Percentiles rank a stretch among this genome's conserved stretches.
These are phyloP conservation scores for Xylariaceae sp. DNA, from an alignment of 2,329 filamentous ascomycete species.

Conservation along the genomic window DNA sequence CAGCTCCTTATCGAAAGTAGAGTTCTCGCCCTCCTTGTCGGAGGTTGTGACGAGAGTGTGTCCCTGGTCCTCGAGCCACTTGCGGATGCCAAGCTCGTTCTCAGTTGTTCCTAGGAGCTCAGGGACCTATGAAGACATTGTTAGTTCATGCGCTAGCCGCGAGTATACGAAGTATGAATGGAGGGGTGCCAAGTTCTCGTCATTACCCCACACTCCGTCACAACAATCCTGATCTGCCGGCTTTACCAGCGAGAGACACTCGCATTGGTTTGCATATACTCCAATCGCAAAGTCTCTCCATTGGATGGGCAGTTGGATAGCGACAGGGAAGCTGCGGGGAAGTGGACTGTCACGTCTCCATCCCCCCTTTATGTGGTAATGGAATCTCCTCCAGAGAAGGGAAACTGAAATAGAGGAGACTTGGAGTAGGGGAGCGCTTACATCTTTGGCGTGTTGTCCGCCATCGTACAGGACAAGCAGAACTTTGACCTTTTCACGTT, in stretches of 20 bases:
- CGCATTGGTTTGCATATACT: slow-evolving; percentile 5
- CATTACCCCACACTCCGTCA: slow-evolving; percentile 22
- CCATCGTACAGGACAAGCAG: slow-evolving; percentile 93
- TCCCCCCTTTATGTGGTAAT: too few relatives aligned
- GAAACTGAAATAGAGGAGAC: neutral
- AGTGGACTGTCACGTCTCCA: too few relatives aligned
- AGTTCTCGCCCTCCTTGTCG: slow-evolving; percentile 93
- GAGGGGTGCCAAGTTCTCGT: slow-evolving; percentile 16
- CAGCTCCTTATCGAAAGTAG: slow-evolving; percentile 90
- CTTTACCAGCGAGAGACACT: slow-evolving; percentile 10
- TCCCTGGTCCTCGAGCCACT: slow-evolving; percentile 96
- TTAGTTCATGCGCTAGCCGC: slow-evolving; percentile 17
- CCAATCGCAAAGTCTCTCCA: slow-evolving; percentile 6
- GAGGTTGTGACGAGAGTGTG: slow-evolving; percentile 97
- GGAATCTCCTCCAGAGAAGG: neutral
- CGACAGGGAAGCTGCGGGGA: slow-evolving; percentile 5
- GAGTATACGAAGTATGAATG: neutral
- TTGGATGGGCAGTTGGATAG: slow-evolving; percentile 11
- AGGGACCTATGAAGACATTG: slow-evolving; percentile 54
- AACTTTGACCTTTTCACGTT: slow-evolving; percentile 79
- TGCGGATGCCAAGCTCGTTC: slow-evolving; percentile 95
- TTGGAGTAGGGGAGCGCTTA: slow-evolving; percentile 36
- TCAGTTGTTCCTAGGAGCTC: slow-evolving; percentile 90
- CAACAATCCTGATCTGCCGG: slow-evolving; percentile 9
- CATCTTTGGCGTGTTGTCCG: slow-evolving; percentile 81